Evolutionary conservation across 306 rosid species (phyloP), one percentile per base, ranked within the genome.

Genomic region (Vigna nakashimae): DNA sequence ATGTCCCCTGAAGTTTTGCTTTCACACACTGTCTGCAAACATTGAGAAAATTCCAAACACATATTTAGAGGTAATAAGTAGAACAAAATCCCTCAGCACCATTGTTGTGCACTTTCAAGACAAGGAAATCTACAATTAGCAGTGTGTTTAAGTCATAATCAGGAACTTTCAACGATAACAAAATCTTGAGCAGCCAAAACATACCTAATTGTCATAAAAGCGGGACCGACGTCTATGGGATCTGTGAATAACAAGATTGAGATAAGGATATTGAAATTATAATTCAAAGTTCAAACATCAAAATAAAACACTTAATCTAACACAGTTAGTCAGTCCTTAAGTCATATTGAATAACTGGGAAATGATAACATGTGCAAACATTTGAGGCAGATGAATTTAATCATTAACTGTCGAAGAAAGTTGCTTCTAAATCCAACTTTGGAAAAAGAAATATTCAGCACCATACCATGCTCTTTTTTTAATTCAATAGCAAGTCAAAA

Each of bases 151-250:
- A 34, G 45, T 14, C 55, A 55, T 3, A 30, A 4, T 43, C n/a
- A 20, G 28, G 34, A 56, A 12, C 59, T 51, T 69, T 28, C 13
- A 18, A 51, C 26, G 15, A 62, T 24, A 46, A 36, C 45, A 69
- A 55, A 62, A 57, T 32, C 50, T 38, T 36, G 46, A 55, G 34
- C 69, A 56, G 52, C 56, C 9, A 82, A 20, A 43, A 69, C 91
- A 69, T 90, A 90, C 98, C 98, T 92, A 94, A 75, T 71, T 89
- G 84, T 94, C 98, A 50, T 81, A 82, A 83, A 94, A 89, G 83
- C 98, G 96, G 71, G 94, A 89, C 12, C 91, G 90, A 5, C 90
- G 93, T 75, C 93, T 90, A 9, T 85, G 84, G 4, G 89, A 92
- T 80, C 98, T 94, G 93, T 56, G 69, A 77, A 80, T 28, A 58